phyloP scores from a whole-genome alignment of 1,284 basidiomycete species.

The Coniophora puteana region DNA sequence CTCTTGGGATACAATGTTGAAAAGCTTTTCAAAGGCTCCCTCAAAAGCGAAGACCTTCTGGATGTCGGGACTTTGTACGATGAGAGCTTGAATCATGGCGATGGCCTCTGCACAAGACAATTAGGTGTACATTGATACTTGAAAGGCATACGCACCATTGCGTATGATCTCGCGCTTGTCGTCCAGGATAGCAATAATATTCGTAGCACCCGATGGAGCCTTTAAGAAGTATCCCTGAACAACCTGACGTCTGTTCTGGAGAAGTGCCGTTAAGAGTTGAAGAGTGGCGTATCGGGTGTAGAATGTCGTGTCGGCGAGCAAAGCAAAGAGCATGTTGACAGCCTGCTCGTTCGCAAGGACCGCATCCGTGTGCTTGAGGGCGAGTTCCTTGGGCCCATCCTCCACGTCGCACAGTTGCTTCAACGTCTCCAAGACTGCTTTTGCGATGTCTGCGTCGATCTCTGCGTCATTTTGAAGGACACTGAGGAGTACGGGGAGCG shows the following conservation, averaged over 20 bases:
- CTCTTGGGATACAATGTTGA: constrained; percentile 85
- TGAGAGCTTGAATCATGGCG: constrained; percentile 78
- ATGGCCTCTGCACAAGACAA: constrained; percentile 66
- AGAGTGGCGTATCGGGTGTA: constrained; percentile 87
- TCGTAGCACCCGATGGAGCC: constrained; percentile 70
- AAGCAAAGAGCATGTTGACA: constrained; percentile 72
- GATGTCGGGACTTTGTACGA: constrained; percentile 87
- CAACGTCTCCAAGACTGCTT: constrained; percentile 87
- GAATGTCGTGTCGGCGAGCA: constrained; percentile 77
- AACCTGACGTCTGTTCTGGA: constrained; percentile 74
- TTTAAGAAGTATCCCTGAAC: constrained; percentile 91
- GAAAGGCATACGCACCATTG: constrained; percentile 61
- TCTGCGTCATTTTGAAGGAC: constrained; percentile 85
- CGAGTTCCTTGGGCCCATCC: constrained; percentile 60
- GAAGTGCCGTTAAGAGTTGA: constrained; percentile 77
- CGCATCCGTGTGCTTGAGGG: constrained; percentile 68
- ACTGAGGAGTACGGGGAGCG: constrained; percentile 74
- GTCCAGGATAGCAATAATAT: constrained; percentile 71
- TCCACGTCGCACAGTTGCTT: constrained; percentile 72
- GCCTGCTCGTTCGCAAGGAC: constrained; percentile 71
- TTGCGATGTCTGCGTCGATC: constrained; percentile 86
- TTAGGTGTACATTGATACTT: constrained; percentile 4
- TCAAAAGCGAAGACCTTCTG: constrained; percentile 98
- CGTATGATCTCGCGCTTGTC: constrained; percentile 83
- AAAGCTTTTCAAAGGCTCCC: constrained; percentile 94